Base-by-base conservation (phyloP, 306 rosid species). In the Cucurbita maxima region DNA sequence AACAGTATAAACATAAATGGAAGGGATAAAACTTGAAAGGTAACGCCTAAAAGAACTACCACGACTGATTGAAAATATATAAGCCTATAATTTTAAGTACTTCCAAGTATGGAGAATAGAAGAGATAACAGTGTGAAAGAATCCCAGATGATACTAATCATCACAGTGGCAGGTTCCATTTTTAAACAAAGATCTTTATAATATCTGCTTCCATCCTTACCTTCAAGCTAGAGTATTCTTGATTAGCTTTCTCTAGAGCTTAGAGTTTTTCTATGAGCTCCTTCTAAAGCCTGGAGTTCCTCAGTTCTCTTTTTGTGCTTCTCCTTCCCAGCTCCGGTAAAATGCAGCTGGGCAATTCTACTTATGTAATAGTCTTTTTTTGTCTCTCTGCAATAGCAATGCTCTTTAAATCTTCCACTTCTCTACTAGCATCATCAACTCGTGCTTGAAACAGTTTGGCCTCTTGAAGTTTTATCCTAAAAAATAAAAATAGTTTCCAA, bases 401-500 rank as follows among this genome's bases (percentile, higher is more conserved):
- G 77, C 91, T 87, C 48, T 85, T 89, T 80, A 94, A 79, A 71
- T 88, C 91, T 76, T 91, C 97, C 9, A 97, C 90, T 52, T 90
- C 96, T 64, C 89, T 88, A 83, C 96, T 90, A 59, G 97, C 98
- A 34, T 88, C 94, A 53, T 93, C 97, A 2, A 96, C 90, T 36
- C 94, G 91, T 16, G 90, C 51, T 58, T 89, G 97, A 76, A 94
- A 94, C 97, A 89, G 86, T 78, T 89, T 85, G 22, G 96, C 94
- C 80, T 94, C 96, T 1, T 90, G 92, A 45, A 79, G 90, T 82
- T 94, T 94, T 70, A 89, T 78, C 81, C 87, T 10, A 11, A 22
- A 57, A 4, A 22, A 22, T 83, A 45, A 94, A 89, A 51, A 87
- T 56, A 25, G 92, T 87, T 70, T 91, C 97, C 80, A 91, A 75